Evolutionary conservation across 805 yeast genomes (phyloP), one percentile per base, ranked within the genome.

Genomic region (Candida broadrunensis): DNA sequence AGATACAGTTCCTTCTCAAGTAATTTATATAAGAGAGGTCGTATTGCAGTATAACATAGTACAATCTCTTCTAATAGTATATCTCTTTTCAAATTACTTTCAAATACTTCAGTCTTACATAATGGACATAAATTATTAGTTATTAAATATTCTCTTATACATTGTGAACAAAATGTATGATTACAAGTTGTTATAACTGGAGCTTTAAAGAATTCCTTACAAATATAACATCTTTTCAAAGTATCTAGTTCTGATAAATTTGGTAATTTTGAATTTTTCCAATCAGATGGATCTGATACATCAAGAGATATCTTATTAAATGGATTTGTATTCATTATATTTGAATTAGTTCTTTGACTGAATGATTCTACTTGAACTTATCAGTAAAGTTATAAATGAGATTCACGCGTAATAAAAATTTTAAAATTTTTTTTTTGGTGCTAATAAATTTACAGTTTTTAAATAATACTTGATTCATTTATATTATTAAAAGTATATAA

Each of bases 141-240:
- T n/a, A 79, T 65, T 30, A 90, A 62, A 47, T 83, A 79, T 46
- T 84, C 77, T 43, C 96, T 70, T 21, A 90, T 85, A 58, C 98
- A 90, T 12, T 81, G 72, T 0, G 96, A 87, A 61, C 98, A 90
- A 58, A 88, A 90, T 1, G 90, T 82, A 59, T 90, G 97, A 27
- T 86, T 83, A 66, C 98, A 90, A 2, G 83, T 75, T 1, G 97
- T 86, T 33, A 85, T 63, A 27, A 88, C 87, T 1, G 98, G 97
- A 0, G 90, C 85, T 24, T 65, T 73, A 40, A 86, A 69, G 47
- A 84, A 78, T 45, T 88, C 97, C 52, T 89, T 87, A 61, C 98
- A 90, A 8, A 90, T 85, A 51, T 85, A 89, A 56, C 98, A 90
- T 54, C 96, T 58, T 37, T 88, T 67, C 19, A 83, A 66, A 2